These are phyloP conservation scores for Thermomucor indicae-seudaticae DNA, from an alignment of 371 early-diverging fungal genomes.

Conservation along the genomic window DNA sequence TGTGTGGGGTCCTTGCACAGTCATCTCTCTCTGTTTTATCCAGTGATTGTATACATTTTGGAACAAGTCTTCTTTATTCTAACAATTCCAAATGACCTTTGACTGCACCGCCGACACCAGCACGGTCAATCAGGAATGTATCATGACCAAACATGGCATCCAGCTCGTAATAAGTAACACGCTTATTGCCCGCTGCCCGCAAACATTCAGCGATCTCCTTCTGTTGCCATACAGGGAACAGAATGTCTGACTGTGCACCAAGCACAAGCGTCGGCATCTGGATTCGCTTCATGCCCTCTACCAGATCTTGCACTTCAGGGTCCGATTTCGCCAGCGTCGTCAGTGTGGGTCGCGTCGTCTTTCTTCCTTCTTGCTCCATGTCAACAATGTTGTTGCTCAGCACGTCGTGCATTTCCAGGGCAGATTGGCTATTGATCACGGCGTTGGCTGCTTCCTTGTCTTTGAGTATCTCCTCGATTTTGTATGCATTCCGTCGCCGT, in stretches of 20 bases:
- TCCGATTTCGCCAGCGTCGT: conserved; percentile 32
- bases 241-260: conserved; percentile 92
- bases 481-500: conserved; percentile 35
- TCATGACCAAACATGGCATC: conserved; percentile 97
- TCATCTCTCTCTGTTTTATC: too few relatives aligned
- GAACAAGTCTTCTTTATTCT: conserved; percentile 15
- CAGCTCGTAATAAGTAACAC: conserved; percentile 94
- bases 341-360: conserved; percentile 12
- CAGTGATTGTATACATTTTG: too few relatives aligned
- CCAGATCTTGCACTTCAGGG: conserved; percentile 50
- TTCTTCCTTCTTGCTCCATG: background rate
- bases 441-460: conserved; percentile 14
- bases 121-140: conserved; percentile 89
- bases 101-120: conserved; percentile 89
- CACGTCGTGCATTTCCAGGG: conserved; percentile 24
- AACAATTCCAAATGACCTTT: conserved; percentile 85
- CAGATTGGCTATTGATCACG: conserved; percentile 28
- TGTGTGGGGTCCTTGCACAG: too few relatives aligned
- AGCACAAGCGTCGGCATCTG: conserved; percentile 82
- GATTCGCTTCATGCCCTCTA: conserved; percentile 53
- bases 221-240: conserved; percentile 95
- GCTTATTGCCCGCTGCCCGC: conserved; percentile 74
- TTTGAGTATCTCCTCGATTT: conserved; percentile 23
- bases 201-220: conserved; percentile 90
- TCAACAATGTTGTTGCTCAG: too few relatives aligned